phyloP scores from a whole-genome alignment of 371 early-diverging fungal genomes.

The Mortierella sp. region DNA sequence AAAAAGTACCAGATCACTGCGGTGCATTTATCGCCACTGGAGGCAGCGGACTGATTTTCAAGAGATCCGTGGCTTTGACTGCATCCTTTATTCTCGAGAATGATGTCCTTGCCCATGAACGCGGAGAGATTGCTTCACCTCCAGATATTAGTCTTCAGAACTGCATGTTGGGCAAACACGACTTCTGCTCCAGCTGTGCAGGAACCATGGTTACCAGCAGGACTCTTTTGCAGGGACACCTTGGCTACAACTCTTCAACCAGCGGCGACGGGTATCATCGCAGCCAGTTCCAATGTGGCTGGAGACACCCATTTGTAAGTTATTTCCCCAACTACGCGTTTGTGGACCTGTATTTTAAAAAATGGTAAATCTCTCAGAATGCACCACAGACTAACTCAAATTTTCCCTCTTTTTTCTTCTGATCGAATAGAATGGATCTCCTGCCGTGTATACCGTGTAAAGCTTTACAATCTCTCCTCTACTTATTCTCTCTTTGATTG shows the following conservation, averaged over 20 bases:
- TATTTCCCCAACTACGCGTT: not conserved
- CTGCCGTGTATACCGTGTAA: slow-evolving; percentile 10
- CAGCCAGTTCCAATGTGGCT: slow-evolving; percentile 72
- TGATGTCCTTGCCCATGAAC: slow-evolving; percentile 17
- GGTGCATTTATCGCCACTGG: slow-evolving; percentile 75
- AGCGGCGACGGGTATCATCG: slow-evolving; percentile 67
- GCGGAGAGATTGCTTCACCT: slow-evolving; percentile 51
- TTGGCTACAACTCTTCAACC: slow-evolving; percentile 73
- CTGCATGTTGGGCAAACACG: slow-evolving; percentile 66
- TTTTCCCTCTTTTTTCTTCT: not conserved
- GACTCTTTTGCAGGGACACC: slow-evolving; percentile 69
- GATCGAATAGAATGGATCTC: slow-evolving; percentile 15
- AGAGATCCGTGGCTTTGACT: slow-evolving; percentile 61
- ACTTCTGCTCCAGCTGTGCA: slow-evolving; percentile 59
- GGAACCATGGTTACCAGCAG: slow-evolving; percentile 64
- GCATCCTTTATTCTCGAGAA: slow-evolving; percentile 58
- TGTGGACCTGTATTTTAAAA: not conserved
- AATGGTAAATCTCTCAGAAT: not conserved
- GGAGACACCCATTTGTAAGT: slow-evolving; percentile 79
- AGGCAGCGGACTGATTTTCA: slow-evolving; percentile 71
- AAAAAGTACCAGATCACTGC: slow-evolving; percentile 64
- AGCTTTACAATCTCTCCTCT: not conserved
- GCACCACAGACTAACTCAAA: slow-evolving; percentile 14
- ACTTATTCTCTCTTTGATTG: not conserved
- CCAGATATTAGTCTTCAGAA: slow-evolving; percentile 72